A percentile compares a stretch with the other conserved stretches of the same genome.
phyloP scores from a whole-genome alignment of 345 rosid genomes.

The Bruguiera gymnorhiza region DNA sequence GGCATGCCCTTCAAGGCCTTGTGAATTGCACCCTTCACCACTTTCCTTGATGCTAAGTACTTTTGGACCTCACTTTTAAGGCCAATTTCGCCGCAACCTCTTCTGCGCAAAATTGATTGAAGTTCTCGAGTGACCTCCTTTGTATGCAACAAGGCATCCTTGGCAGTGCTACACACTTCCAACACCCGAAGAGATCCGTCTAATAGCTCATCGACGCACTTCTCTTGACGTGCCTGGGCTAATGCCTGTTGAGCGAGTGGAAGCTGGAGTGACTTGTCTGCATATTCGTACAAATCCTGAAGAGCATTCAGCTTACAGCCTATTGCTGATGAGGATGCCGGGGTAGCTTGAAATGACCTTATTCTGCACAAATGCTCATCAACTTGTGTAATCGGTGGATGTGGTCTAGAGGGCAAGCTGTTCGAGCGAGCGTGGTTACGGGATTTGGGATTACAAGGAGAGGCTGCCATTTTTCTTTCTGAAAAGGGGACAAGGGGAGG shows the following conservation, averaged over 20 bases:
- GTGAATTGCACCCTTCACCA: conserved; percentile 36
- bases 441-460: conserved; percentile 7
- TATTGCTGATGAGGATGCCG: conserved; percentile 13
- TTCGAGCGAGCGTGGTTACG: conserved; percentile 26
- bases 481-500: not conserved
- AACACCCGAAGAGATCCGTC: conserved; percentile 27
- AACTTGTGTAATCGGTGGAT: conserved; percentile 25
- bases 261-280: conserved; percentile 21
- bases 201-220: conserved; percentile 20
- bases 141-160: conserved; percentile 24
- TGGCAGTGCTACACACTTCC: conserved; percentile 20
- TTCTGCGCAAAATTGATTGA: conserved; percentile 25
- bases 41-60: conserved; percentile 43
- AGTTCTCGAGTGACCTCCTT: conserved; percentile 24
- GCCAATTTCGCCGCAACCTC: conserved; percentile 6
- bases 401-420: conserved; percentile 41
- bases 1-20: conserved; percentile 32
- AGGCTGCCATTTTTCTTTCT: conserved; percentile 14
- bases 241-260: conserved; percentile 20
- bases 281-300: conserved; percentile 25
- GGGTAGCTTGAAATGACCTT: conserved; percentile 18
- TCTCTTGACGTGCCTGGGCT: conserved; percentile 9
- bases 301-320: conserved; percentile 11
- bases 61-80: conserved; percentile 26
- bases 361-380: conserved; percentile 32